A percentile compares a stretch with the other conserved stretches of the same genome.
phyloP scores from a whole-genome alignment of 768 basidiomycete genomes.

The Tulasnella sp. region DNA sequence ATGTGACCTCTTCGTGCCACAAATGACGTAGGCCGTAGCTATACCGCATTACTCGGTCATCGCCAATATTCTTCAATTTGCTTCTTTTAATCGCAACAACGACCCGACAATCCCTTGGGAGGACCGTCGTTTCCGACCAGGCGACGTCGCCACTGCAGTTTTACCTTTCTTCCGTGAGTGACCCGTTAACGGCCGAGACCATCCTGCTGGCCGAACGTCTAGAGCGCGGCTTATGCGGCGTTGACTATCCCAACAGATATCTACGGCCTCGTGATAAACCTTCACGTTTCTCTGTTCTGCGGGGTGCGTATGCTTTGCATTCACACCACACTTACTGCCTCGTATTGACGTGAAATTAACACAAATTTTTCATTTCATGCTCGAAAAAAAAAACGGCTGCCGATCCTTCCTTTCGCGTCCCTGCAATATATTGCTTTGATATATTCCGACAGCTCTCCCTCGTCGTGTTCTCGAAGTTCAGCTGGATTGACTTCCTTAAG shows the following conservation, averaged over 20 bases:
- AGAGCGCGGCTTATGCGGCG: background rate
- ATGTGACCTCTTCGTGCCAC: background rate
- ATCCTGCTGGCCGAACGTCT: background rate
- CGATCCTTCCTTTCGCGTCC: background rate
- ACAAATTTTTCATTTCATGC: constrained; percentile 7
- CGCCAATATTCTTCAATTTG: constrained; percentile 60
- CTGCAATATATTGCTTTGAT: background rate
- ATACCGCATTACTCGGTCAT: constrained; percentile 59
- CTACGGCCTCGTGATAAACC: constrained; percentile 34
- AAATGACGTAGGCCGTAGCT: constrained; percentile 49
- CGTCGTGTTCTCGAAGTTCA: constrained; percentile 62
- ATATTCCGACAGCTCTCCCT: constrained; percentile 30
- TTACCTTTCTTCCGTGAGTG: constrained; percentile 28
- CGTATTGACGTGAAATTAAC: constrained; percentile 10
- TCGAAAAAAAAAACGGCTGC: background rate
- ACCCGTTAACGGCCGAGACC: background rate
- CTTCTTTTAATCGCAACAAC: constrained; percentile 51
- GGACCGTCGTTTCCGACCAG: constrained; percentile 51
- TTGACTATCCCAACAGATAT: constrained; percentile 28
- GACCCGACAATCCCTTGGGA: constrained; percentile 39
- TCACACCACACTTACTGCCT: background rate
- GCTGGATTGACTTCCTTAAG: constrained; percentile 56
- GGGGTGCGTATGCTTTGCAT: constrained; percentile 31
- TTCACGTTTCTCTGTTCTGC: constrained; percentile 34
- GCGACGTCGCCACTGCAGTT: constrained; percentile 48